Base-by-base conservation (phyloP, 164 flowering plant species). In the Nymphaea thermarum region DNA sequence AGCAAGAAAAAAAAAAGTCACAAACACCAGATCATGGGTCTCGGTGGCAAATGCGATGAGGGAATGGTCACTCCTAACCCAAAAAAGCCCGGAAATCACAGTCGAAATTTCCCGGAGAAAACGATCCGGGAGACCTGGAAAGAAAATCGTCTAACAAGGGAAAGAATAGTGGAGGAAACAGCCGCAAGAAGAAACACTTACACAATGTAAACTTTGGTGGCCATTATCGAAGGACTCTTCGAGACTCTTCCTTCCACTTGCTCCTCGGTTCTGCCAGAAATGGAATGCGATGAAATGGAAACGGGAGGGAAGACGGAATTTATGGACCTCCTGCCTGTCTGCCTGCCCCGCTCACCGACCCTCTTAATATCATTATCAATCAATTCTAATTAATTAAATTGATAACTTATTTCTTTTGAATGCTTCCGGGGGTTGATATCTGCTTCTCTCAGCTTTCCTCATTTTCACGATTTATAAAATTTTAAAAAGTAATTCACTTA, bases 121-220 rank as follows among this genome's bases (percentile, higher is more conserved):
- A 8, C 8, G 36, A 25, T 25, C 36, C 36, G 36, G 36, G 36
- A 25, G 36, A 25, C 36, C 36, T 25, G 36, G 36, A 25, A 25
- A 25, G 36, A 0, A 25, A 25, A 25, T 25, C 0, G 36, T 25
- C 36, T 25, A 25, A 25, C 36, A 25, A 25, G 36, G 36, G 36
- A 1, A 25, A 25, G 36, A 25, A 25, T 25, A 25, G 36, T 25
- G 36, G 36, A 25, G 36, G 36, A 25, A 25, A 25, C 36, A 25
- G 36, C 36, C 36, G 36, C 36, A 25, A 25, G n/a, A 17, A 62
- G 42, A 17, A 62, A 8, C 64, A 14, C 64, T 62, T 62, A 62
- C 64, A 62, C 64, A 11, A 62, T 62, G 64, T 17, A 62, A 41
- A 62, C 64, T 17, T 62, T 62, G 10, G 64, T 62, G 16, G 42